Evolutionary conservation across 768 basidiomycete genomes (phyloP), one percentile per base, ranked within the genome.

Genomic region (Lactarius evosmus): DNA sequence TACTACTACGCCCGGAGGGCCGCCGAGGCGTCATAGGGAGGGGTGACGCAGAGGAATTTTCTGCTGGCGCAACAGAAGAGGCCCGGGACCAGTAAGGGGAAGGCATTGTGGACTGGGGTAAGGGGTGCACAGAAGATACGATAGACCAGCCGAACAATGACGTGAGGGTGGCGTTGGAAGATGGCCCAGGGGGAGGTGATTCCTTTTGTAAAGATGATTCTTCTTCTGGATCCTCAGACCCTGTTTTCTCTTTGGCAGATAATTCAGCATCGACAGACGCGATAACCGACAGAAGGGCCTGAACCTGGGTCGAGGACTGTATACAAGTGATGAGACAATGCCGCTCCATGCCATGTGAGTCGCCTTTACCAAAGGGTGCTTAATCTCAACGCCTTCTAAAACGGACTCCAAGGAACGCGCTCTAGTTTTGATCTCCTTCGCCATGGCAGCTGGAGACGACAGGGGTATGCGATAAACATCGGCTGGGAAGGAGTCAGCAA

Each of bases 291-390:
- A 75, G 73, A 34, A 91, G 71, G 7, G 82, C 79, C 40, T 78
- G 78, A 2, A 87, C 73, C 70, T 92, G 88, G 0, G 75, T 79
- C 25, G 80, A 68, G 1, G 83, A 83, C 89, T 93, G 66, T 4
- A 51, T 30, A n/a, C 55, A 58, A 40, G 29, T 32, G 19, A 56
- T 58, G 32, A 64, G 68, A 36, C n/a, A 38, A 33, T 14, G 3
- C 9, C 1, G 11, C 27, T 30, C 17, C 5, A 7, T 9, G 25
- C 7, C 51, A 33, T 14, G 7, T 22, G 46, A 22, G 19, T 17
- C 38, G 14, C 14, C 74, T 83, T 46, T 72, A 93, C 91, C 59
- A 93, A 76, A 40, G 92, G 91, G 68, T 93, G 91, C 69, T 83
- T 86, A 57, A 89, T 79, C 50, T 79, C 73, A 16, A 91, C 76